A percentile compares a stretch with the other conserved stretches of the same genome.
Conservation (phyloP, 2,329 filamentous ascomycete species). For the Nectriaceae sp. region DNA sequence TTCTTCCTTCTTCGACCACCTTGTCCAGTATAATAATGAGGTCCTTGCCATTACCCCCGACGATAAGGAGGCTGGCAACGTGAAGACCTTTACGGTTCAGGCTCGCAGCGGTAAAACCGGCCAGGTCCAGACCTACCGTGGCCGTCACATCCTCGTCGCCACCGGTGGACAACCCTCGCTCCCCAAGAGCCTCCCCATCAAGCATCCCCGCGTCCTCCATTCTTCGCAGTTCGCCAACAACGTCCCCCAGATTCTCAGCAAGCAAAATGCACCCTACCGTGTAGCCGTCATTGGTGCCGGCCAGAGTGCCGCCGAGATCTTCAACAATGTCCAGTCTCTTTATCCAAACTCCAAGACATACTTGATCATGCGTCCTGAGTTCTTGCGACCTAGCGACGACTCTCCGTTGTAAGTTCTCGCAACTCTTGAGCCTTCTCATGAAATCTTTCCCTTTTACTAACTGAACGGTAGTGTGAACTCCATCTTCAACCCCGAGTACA, state of each 20-base stretch:
- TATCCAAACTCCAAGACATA: constrained; percentile 81
- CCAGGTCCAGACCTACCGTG: constrained; percentile 51
- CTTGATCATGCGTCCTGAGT: constrained; percentile 80
- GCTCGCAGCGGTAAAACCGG: constrained; percentile 65
- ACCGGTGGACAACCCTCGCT: constrained; percentile 66
- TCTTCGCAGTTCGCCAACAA: constrained; percentile 80
- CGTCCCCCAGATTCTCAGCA: constrained; percentile 59
- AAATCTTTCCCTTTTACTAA: too few relatives aligned
- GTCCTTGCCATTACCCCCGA: constrained; percentile 71
- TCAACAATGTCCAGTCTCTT: constrained; percentile 78
- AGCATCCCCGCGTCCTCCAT: constrained; percentile 77
- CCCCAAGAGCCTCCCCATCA: constrained; percentile 67
- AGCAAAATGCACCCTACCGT: constrained; percentile 60
- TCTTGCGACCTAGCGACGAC: constrained; percentile 88
- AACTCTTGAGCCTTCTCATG: neutral
- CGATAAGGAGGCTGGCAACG: constrained; percentile 47
- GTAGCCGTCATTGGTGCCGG: constrained; percentile 87
- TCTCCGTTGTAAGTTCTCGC: constrained; percentile 79
- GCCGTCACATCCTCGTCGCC: constrained; percentile 66
- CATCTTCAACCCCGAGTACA: constrained; percentile 87
- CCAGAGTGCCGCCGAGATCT: constrained; percentile 94
- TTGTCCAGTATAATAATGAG: constrained; percentile 76
- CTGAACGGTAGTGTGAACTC: constrained; percentile 73
- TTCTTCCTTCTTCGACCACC: constrained; percentile 72
- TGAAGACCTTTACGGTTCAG: constrained; percentile 68